phyloP scores from a whole-genome alignment of 176 grass and related monocot genomes.

The Triticum monococcum region DNA sequence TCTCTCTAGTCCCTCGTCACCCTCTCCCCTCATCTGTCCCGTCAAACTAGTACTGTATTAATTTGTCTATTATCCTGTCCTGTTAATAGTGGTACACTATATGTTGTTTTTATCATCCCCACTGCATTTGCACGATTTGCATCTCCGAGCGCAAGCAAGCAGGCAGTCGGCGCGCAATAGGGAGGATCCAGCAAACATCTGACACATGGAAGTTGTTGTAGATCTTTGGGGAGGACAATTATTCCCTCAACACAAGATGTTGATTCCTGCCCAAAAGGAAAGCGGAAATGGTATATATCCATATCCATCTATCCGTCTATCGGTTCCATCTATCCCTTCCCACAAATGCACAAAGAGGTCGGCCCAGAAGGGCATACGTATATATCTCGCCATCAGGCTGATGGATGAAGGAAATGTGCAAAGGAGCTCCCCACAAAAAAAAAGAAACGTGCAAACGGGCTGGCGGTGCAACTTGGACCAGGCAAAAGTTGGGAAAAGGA shows the following conservation, averaged over 20 bases:
- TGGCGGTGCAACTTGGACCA: neutral
- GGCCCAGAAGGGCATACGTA: neutral
- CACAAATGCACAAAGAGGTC: neutral
- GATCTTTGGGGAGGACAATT: neutral
- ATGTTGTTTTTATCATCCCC: neutral
- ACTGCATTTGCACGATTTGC: neutral
- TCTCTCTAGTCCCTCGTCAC: no score
- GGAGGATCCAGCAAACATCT: neutral
- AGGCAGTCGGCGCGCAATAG: no score
- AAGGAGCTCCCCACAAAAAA: no score
- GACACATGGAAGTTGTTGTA: neutral
- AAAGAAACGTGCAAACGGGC: neutral
- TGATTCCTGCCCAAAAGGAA: slow-evolving; percentile 8
- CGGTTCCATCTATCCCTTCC: neutral
- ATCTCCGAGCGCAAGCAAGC: no score
- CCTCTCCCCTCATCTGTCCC: neutral
- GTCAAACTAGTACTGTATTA: neutral
- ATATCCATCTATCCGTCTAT: neutral
- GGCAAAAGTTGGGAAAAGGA: neutral
- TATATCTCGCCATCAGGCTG: neutral
- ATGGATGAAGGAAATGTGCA: neutral
- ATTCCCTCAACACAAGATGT: neutral
- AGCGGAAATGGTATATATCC: slow-evolving; percentile 13
- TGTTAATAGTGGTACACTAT: no score
- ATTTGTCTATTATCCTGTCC: neutral